Base-by-base conservation (phyloP, 2,329 filamentous ascomycete genomes). In the Epicoccum sorghinum region DNA sequence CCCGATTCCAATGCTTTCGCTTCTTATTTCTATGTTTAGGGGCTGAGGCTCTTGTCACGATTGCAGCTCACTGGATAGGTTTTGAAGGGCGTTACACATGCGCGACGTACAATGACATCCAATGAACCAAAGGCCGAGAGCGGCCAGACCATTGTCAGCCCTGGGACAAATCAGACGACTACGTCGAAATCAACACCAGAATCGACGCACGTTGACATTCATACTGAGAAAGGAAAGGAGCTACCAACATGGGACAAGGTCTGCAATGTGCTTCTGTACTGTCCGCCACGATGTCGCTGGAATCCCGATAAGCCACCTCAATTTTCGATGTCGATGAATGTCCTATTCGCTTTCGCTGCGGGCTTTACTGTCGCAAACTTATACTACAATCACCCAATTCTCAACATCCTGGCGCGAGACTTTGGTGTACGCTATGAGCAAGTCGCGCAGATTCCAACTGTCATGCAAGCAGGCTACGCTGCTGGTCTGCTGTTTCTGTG, bases 391-490 rank as follows among this genome's bases (percentile, higher is more conserved):
- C 89, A 93, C 65, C 89, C 90, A 0, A 89, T 93, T 41, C 77
- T 93, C 23, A 91, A 92, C 67, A 84, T 89, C 45, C 80, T 95
- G 36, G 89, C 90, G 0, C 71, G 79, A 8, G 87, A 89, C 13
- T 93, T 95, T 66, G 67, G 82, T 47, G 87, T 93, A 42, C 82
- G 80, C 7, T 88, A 91, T 65, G 89, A 91, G 65, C 79, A 82
- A 48, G 85, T 89, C 0, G 79, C 83, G 4, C 74, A 84, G 36
- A 86, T 93, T 23, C 89, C 90, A 1, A 93, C 90, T 0, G 77
- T 92, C 38, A 86, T 89, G 73, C 91, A 95, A 71, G 88, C 89
- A 1, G 90, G 90, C 1, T 95, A 95, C 73, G 90, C 89, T 0
- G 80, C 79, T 0, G 90, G 90, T 0, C 70, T 95, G 18, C 74